Evolutionary conservation across 2,329 filamentous ascomycete species (phyloP).

Genomic region (Penicillium sp.): DNA sequence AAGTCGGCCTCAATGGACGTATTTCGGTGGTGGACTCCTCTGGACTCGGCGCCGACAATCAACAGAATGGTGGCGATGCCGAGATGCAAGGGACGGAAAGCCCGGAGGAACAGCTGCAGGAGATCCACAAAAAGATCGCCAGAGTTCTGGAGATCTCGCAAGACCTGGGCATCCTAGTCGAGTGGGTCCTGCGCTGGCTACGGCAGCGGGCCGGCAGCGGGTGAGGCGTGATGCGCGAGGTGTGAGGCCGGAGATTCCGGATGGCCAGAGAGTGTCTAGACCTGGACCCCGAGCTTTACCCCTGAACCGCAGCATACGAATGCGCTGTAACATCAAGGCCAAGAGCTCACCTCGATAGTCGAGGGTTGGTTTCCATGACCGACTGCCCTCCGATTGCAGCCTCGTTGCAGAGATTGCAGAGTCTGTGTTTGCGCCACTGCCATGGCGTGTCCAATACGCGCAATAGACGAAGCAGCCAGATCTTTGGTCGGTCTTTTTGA

Average conservation of each 20-base stretch:
- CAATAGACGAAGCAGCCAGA: neutral
- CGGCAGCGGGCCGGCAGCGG: conserved; percentile 29
- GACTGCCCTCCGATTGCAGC: neutral
- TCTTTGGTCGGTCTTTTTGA: neutral
- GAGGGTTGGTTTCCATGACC: neutral
- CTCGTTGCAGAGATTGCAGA: neutral
- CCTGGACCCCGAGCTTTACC: neutral
- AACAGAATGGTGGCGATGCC: conserved; percentile 8
- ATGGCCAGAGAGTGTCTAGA: neutral
- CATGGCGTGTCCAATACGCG: neutral
- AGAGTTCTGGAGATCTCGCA: conserved; percentile 44
- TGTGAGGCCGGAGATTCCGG: neutral
- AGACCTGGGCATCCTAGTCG: conserved; percentile 44
- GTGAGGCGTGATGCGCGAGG: conserved; percentile 6
- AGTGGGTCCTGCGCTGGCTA: conserved; percentile 43
- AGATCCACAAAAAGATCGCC: conserved; percentile 36
- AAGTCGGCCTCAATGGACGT: conserved; percentile 42
- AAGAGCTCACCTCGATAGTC: neutral
- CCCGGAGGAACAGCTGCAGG: conserved; percentile 14
- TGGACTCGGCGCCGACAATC: conserved; percentile 31
- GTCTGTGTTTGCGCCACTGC: neutral
- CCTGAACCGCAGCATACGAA: neutral
- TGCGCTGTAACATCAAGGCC: neutral
- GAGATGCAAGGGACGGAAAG: conserved; percentile 21
- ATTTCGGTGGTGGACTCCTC: conserved; percentile 39